Evolutionary conservation across 257 asterid species (phyloP), one percentile per base, ranked within the genome.

Genomic region (Dorcoceras hygrometricum): DNA sequence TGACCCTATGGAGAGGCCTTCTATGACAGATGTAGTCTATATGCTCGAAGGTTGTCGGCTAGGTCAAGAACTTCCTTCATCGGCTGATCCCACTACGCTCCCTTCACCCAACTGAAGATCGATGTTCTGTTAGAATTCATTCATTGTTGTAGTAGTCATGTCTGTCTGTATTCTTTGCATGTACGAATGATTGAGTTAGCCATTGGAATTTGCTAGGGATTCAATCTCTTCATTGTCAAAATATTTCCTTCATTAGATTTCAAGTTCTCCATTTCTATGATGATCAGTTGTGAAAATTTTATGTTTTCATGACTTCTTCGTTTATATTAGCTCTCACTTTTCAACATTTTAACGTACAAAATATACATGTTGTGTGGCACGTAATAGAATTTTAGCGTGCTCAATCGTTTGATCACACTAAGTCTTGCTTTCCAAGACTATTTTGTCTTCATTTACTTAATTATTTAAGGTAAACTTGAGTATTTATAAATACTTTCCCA

Each of bases 11-110:
- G 93, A 88, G 39, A 70, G 95, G 48, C 95, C 95, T 28, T 65
- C 88, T 6, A 86, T 88, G 95, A 69, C 83, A 5, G 95, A 88
- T 39, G 82, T 88, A 0, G 89, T 88, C 39, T 88, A 85, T 82
- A 88, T 88, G 95, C 90, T 88, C 2, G 96, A 88, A 82, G 87
- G 90, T 20, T 88, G 96, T 63, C 80, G 95, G 23, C 67, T 77
- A 25, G 89, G 90, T 64, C 89, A 90, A 0, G 96, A 87, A 16
- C 70, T 85, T 6, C 89, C 89, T 25, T 87, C 95, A 24, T 84
- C 91, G 0, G 95, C 95, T 11, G 95, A 85, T 70, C 95, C 92
- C 11, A 83, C 92, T 5, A 75, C 90, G 0, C 82, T 84, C 2
- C 82, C 85, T 66, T 83, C 87, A 7, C 95, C 95, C 2, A 24